Conservation (phyloP, 139 green algal genomes). For the Auxenochlorella pyrenoidosa region DNA sequence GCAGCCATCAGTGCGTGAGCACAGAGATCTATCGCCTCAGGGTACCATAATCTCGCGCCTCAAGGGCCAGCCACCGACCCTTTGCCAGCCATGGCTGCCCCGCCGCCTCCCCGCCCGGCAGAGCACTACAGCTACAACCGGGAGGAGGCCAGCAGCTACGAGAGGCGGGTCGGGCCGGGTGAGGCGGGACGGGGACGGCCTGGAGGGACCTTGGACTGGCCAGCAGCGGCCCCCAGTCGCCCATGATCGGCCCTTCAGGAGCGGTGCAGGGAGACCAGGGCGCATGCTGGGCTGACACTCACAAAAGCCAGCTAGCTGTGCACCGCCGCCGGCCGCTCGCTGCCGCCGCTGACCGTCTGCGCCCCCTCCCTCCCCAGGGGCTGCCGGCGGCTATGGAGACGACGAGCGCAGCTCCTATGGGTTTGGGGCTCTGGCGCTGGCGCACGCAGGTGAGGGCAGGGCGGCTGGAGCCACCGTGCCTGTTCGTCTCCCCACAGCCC, state of each 20-base stretch:
- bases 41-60: too few species aligned
- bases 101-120: not conserved
- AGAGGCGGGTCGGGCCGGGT: not conserved
- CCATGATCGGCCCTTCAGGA: not conserved
- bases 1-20: not conserved
- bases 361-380: not conserved
- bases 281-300: too few species aligned
- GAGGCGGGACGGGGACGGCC: not conserved
- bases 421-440: conserved; percentile 15
- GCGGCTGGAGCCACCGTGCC: too few species aligned
- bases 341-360: not conserved
- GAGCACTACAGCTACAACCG: conserved; percentile 5
- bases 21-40: not conserved
- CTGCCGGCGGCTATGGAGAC: not conserved
- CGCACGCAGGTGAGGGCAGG: conserved; percentile 2
- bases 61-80: too few species aligned
- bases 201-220: not conserved
- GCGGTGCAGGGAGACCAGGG: too few species aligned
- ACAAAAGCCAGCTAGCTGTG: not conserved
- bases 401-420: conserved; percentile 17
- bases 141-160: not conserved
- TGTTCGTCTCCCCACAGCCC: too few species aligned
- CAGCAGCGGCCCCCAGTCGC: too few species aligned
- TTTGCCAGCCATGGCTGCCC: not conserved
- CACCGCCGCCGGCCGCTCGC: not conserved